These are phyloP conservation scores for Berberis thunbergii DNA, from an alignment of 164 flowering plant genomes.

Conservation along the genomic window DNA sequence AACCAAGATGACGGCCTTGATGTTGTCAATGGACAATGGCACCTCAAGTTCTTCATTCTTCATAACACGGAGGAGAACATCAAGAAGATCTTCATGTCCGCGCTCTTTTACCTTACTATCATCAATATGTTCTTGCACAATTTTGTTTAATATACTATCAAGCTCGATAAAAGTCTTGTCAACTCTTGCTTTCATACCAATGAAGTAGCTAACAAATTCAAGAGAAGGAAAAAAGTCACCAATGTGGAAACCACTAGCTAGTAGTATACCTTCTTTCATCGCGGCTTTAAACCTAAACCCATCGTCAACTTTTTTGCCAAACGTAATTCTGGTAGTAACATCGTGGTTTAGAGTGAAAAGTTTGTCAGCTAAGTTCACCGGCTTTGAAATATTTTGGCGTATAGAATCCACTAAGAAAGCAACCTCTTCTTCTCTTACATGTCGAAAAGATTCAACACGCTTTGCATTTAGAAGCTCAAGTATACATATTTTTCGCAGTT, in stretches of 20 bases:
- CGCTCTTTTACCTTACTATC: constrained; percentile 5
- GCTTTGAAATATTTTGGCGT: background rate
- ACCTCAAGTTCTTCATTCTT: constrained; percentile 18
- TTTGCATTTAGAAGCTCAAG: constrained; percentile 25
- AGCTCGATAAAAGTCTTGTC: constrained; percentile 20
- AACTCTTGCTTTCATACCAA: constrained; percentile 14
- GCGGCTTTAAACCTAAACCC: constrained; percentile 5
- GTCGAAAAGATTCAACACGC: constrained; percentile 23
- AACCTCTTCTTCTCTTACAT: constrained; percentile 30
- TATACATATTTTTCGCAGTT: constrained; percentile 16
- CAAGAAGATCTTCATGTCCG: constrained; percentile 41
- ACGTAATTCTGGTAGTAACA: constrained; percentile 15
- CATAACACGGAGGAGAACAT: constrained; percentile 40
- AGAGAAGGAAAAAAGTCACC: constrained; percentile 23
- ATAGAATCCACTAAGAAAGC: constrained; percentile 10
- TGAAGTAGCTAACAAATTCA: constrained; percentile 9
- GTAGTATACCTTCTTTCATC: background rate
- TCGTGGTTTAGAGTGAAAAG: constrained; percentile 3
- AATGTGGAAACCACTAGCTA: constrained; percentile 14
- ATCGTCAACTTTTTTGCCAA: constrained; percentile 10
- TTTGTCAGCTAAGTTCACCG: constrained; percentile 15
- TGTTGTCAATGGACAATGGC: constrained; percentile 38
- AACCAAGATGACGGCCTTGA: constrained; percentile 54
- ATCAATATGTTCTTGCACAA: constrained; percentile 38
- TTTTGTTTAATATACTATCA: constrained; percentile 32